A percentile compares a stretch with the other conserved stretches of the same genome.
These are phyloP conservation scores for Spinellus fusiger DNA, from an alignment of 192 early-diverging fungal genomes.

Conservation along the genomic window DNA sequence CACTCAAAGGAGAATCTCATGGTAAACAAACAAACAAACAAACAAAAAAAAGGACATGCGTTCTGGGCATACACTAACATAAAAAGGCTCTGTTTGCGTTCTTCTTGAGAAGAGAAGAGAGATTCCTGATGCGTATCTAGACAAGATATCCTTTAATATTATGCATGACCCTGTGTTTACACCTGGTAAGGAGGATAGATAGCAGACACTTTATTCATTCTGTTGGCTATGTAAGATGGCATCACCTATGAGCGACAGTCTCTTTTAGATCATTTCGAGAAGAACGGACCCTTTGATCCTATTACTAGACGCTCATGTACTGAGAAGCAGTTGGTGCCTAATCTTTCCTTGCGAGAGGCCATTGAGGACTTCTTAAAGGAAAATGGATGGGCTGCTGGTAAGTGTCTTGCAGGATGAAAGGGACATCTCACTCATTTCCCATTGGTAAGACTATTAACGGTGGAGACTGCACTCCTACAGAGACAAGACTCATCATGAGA, in stretches of 20 bases:
- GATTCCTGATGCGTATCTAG: conserved; percentile 33
- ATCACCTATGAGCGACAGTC: conserved; percentile 73
- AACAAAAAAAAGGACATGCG: no score
- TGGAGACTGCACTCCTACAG: not conserved
- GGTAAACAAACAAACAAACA: no score
- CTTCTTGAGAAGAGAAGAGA: conserved; percentile 18
- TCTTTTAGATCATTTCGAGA: conserved; percentile 66
- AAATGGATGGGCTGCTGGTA: conserved; percentile 56
- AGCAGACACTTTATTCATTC: conserved; percentile 20
- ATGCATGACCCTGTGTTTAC: conserved; percentile 62
- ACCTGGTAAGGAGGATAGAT: conserved; percentile 15
- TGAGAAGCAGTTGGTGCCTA: conserved; percentile 66
- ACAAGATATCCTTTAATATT: conserved; percentile 70
- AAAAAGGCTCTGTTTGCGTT: not conserved
- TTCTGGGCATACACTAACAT: not conserved
- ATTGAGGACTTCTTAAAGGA: conserved; percentile 55
- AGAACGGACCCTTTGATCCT: conserved; percentile 83
- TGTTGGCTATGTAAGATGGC: conserved; percentile 51
- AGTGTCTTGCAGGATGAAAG: not conserved
- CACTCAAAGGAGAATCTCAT: conserved; percentile 41
- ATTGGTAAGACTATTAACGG: not conserved
- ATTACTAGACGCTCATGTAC: conserved; percentile 59
- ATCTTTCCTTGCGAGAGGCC: conserved; percentile 65
- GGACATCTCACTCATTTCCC: not conserved
- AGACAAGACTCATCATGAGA: not conserved